phyloP scores from a whole-genome alignment of 495 filamentous ascomycete species.

The Penicillium simplicissimum region DNA sequence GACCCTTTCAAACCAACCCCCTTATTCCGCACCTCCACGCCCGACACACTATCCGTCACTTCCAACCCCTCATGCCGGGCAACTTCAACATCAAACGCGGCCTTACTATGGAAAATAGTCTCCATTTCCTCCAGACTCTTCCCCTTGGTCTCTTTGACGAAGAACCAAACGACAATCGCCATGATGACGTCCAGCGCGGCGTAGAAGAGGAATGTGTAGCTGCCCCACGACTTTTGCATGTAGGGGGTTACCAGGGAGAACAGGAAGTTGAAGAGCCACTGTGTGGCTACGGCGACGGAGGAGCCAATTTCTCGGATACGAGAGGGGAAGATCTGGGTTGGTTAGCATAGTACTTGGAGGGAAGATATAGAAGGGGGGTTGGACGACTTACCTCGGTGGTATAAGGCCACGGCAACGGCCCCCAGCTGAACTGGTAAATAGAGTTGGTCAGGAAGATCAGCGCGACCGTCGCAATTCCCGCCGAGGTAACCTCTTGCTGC shows the following conservation, averaged over 20 bases:
- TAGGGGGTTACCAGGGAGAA: slow-evolving; percentile 52
- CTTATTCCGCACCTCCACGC: slow-evolving; percentile 22
- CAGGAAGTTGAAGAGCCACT: slow-evolving; percentile 55
- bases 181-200: slow-evolving; percentile 38
- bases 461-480: slow-evolving; percentile 47
- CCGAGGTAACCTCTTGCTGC: slow-evolving; percentile 30
- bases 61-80: slow-evolving; percentile 18
- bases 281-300: slow-evolving; percentile 41
- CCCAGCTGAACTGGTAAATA: slow-evolving; percentile 53
- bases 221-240: slow-evolving; percentile 45
- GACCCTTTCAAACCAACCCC: slow-evolving; percentile 7
- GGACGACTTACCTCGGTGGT: slow-evolving; percentile 35
- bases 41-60: slow-evolving; percentile 10
- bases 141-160: slow-evolving; percentile 63
- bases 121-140: slow-evolving; percentile 51
- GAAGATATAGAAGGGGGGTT: neutral
- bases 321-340: slow-evolving; percentile 45
- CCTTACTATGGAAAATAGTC: slow-evolving; percentile 29
- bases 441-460: slow-evolving; percentile 51
- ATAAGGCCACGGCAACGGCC: slow-evolving; percentile 53
- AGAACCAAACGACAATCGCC: slow-evolving; percentile 57
- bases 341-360: neutral
- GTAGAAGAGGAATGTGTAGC: slow-evolving; percentile 53
- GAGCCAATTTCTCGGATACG: slow-evolving; percentile 50
- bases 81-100: slow-evolving; percentile 29